These are phyloP conservation scores for Trichomonascaceae sp. DNA, from an alignment of 1,139 yeast species.

Conservation along the genomic window DNA sequence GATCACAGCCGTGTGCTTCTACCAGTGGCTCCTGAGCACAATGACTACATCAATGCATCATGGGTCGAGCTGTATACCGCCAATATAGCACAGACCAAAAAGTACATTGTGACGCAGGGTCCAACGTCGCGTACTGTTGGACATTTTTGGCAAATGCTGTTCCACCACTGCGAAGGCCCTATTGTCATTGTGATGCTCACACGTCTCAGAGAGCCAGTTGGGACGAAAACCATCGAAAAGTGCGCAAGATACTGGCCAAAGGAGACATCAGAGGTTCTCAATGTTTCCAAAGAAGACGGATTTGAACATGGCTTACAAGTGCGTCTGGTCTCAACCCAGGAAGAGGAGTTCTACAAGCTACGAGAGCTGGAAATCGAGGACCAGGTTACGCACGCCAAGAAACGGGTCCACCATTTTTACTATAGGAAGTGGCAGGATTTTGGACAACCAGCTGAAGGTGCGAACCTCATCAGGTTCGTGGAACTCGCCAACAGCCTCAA, in stretches of 20 bases:
- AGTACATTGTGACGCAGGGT: conserved; percentile 55
- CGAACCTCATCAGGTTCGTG: conserved; percentile 30
- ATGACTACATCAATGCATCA: conserved; percentile 38
- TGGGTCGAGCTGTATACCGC: conserved; percentile 25
- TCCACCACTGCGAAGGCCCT: conserved; percentile 27
- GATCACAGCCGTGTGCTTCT: conserved; percentile 42
- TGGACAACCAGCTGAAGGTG: conserved; percentile 29
- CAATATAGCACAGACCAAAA: conserved; percentile 11
- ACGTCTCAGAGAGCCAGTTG: conserved; percentile 43
- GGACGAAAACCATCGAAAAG: conserved; percentile 38
- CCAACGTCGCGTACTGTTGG: conserved; percentile 49
- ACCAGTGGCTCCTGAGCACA: conserved; percentile 18
- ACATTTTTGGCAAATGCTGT: conserved; percentile 85
- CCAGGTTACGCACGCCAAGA: conserved; percentile 6
- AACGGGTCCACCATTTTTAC: conserved; percentile 37
- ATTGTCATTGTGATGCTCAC: conserved; percentile 79
- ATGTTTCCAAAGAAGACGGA: conserved; percentile 10
- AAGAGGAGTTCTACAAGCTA: conserved; percentile 6
- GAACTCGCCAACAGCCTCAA: conserved; percentile 19
- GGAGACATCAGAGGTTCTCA: conserved; percentile 6
- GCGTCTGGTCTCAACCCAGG: conserved; percentile 4
- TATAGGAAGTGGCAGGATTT: conserved; percentile 49
- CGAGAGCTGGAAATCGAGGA: conserved; percentile 9
- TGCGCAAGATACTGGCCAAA: conserved; percentile 71
- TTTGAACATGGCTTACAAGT: conserved; percentile 8